A percentile compares a stretch with the other conserved stretches of the same genome.
Conservation (phyloP, 371 early-diverging fungal genomes). For the Mortierella sp. region DNA sequence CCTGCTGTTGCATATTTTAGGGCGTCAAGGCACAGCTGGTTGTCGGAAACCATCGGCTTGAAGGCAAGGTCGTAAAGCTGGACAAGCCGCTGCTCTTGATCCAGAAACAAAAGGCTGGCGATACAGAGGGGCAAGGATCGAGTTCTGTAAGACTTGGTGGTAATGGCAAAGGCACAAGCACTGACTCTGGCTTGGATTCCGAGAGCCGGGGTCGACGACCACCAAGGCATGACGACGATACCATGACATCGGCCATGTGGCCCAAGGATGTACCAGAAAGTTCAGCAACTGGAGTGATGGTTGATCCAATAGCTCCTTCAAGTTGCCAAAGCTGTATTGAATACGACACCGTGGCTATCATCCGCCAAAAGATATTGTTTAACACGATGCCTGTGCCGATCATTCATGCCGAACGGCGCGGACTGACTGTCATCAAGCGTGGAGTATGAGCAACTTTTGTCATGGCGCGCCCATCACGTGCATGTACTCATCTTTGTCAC, state of each 20-base stretch:
- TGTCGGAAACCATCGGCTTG: conserved; percentile 48
- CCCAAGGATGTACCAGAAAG: not conserved
- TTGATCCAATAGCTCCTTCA: conserved; percentile 24
- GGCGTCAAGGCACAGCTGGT: conserved; percentile 41
- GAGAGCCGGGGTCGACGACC: conserved; percentile 9
- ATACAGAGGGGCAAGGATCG: not conserved
- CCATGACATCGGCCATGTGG: conserved; percentile 20
- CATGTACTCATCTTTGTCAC: too few species aligned
- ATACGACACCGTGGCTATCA: conserved; percentile 45
- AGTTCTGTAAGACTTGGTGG: not conserved
- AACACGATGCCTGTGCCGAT: conserved; percentile 49
- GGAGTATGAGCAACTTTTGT: conserved; percentile 12
- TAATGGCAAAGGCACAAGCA: not conserved
- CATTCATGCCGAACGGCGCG: conserved; percentile 47
- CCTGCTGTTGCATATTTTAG: conserved; percentile 13
- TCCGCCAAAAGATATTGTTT: conserved; percentile 52
- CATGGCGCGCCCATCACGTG: too few species aligned
- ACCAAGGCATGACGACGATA: conserved; percentile 18
- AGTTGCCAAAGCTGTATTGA: conserved; percentile 13
- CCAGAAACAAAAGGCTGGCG: conserved; percentile 21
- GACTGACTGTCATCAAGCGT: conserved; percentile 45
- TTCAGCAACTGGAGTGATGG: too few species aligned
- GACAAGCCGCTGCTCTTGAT: conserved; percentile 37
- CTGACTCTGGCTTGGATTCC: not conserved
- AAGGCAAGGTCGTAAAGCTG: conserved; percentile 43